Evolutionary conservation across 768 basidiomycete genomes (phyloP), one percentile per base, ranked within the genome.

Genomic region (Austroboletus festivus): DNA sequence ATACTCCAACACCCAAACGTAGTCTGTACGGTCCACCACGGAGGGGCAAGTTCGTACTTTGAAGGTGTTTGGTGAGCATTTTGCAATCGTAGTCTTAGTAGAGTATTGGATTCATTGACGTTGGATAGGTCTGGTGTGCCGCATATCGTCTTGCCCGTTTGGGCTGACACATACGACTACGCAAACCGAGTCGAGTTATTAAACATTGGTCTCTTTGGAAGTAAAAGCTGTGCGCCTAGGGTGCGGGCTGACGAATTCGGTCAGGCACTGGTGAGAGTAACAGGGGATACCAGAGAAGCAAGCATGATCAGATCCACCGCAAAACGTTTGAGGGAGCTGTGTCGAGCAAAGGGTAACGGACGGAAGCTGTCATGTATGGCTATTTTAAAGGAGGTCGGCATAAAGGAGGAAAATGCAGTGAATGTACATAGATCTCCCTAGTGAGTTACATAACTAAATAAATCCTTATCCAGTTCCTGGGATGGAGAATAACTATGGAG

Each of bases 391-490:
- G 46, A 37, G 21, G 24, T 19, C 3, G 34, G 24, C 1, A 22
- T 20, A 24, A 28, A 28, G 12, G 28, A 5, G 28, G 28, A 28
- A 28, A 28, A 28, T 6, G 28, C 28, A 12, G 7, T 28, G 28
- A 13, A 33, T 13, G 15, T 11, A 13, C 13, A 11, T 33, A 33
- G 13, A 33, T 33, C 31, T n/a, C n/a, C n/a, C n/a, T n/a, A n/a
- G n/a, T n/a, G n/a, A n/a, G n/a, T n/a, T n/a, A n/a, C n/a, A 28
- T 28, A 28, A 28, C n/a, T 28, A 28, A 28, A 28, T 28, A 28
- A 12, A 28, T 28, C 5, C 28, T 28, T 5, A 54, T 62, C 51
- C 61, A 61, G 46, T 60, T 60, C 60, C 41, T 47, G 55, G 55
- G 61, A 13, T n/a, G n/a, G n/a, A n/a, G n/a, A n/a, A n/a, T n/a